Conservation (phyloP, 2,329 filamentous ascomycete genomes). For the Aquanectria penicillioides region DNA sequence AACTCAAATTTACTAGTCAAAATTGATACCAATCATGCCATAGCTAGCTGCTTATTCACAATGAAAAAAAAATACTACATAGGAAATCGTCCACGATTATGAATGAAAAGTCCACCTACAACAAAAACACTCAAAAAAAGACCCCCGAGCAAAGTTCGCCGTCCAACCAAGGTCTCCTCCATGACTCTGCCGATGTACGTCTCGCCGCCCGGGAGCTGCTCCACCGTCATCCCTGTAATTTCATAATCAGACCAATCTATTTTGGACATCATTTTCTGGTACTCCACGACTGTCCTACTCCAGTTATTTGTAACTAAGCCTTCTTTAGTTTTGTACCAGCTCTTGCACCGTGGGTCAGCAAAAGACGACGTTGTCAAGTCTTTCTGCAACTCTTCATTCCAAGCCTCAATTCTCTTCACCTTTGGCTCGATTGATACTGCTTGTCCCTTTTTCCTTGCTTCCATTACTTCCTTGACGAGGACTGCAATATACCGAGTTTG, state of each 20-base stretch:
- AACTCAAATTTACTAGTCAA: no score
- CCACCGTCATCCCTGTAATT: not conserved
- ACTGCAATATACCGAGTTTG: conserved; percentile 4
- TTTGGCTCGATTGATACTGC: not conserved
- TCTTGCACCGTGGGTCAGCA: conserved; percentile 9
- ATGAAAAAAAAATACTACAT: not conserved
- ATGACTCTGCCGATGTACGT: conserved; percentile 11
- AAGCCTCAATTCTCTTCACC: not conserved
- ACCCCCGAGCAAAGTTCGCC: not conserved
- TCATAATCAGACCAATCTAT: conserved; percentile 12
- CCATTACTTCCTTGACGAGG: not conserved
- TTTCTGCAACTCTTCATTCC: conserved; percentile 2
- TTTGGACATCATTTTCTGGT: conserved; percentile 10
- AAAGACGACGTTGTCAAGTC: conserved; percentile 3
- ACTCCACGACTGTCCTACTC: conserved; percentile 12
- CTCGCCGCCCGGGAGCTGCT: not conserved
- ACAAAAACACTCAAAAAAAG: not conserved
- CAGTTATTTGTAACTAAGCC: conserved; percentile 13
- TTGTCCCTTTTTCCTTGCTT: not conserved
- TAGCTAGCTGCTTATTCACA: no score
- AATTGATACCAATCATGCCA: no score
- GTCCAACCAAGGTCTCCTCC: not conserved
- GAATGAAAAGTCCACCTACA: not conserved
- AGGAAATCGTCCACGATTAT: not conserved
- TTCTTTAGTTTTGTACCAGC: conserved; percentile 13